Evolutionary conservation across 163 green algal species (phyloP).

Genomic region (Volvox carteri): DNA sequence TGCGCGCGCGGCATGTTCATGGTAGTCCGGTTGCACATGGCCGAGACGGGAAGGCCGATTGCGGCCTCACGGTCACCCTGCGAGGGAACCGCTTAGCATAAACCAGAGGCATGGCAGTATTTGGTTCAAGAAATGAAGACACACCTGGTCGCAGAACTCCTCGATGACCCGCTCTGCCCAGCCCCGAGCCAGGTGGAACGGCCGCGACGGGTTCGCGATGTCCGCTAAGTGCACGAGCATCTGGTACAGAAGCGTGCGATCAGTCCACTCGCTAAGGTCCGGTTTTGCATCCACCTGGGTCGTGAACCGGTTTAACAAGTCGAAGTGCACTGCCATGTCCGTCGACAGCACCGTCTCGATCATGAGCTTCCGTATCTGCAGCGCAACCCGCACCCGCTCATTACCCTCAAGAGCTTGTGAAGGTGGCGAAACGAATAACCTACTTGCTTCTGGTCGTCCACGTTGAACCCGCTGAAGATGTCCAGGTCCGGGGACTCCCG

Average conservation of each 20-base stretch:
- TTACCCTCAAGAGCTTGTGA: neutral
- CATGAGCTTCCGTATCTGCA: conserved; percentile 80
- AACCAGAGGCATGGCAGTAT: neutral
- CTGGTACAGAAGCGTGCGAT: conserved; percentile 72
- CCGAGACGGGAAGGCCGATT: conserved; percentile 74
- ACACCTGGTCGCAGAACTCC: conserved; percentile 86
- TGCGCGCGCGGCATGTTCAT: conserved; percentile 83
- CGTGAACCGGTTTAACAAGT: conserved; percentile 78
- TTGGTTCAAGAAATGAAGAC: neutral
- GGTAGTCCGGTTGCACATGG: conserved; percentile 75
- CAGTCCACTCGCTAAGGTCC: conserved; percentile 66
- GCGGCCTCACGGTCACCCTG: conserved; percentile 80
- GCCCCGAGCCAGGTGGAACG: conserved; percentile 71
- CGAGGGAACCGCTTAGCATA: neutral
- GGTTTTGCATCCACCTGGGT: conserved; percentile 60
- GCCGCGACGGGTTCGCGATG: conserved; percentile 89
- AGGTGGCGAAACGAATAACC: neutral
- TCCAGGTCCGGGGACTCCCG: conserved; percentile 72
- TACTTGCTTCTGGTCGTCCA: conserved; percentile 68
- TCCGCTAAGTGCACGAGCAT: conserved; percentile 90
- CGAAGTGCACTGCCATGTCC: conserved; percentile 92
- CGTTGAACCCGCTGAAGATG: conserved; percentile 76
- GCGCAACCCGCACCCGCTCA: neutral
- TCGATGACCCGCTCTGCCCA: conserved; percentile 87
- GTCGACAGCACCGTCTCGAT: conserved; percentile 90